Evolutionary conservation across 352 stramenopile genomes (phyloP), one percentile per base, ranked within the genome.

Genomic region (Phytophthora fragariaefolia): DNA sequence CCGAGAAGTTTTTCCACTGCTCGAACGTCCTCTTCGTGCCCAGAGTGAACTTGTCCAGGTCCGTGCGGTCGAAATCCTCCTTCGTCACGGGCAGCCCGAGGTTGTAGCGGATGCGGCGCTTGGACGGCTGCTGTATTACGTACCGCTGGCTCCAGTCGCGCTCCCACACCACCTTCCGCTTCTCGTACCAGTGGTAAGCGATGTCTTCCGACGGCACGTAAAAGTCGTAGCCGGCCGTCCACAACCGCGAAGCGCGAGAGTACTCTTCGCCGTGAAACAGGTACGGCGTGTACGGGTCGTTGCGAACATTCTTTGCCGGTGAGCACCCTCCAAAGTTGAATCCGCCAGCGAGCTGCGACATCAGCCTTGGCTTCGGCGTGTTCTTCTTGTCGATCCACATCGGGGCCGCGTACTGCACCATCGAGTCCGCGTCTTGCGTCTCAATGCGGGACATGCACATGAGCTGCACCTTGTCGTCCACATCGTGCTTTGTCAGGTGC

Each of bases 251-350:
- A 0, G 84, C 85, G 22, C 85, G 81, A n/a, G 85, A 92, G 75
- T 92, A 95, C 63, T 95, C 86, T 51, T 95, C 84, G 34, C 86
- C 86, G 24, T 93, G 84, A 61, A 93, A 95, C 10, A 95, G 70
- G 53, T 85, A 93, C 34, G 82, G 86, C 18, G 86, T 93, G 63
- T 91, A 79, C 36, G 86, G 86, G 65, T 95, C 86, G 57, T 91
- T 92, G 34, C 86, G 86, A 58, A 95, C 80, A 48, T 89, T 78
- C 51, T 86, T 87, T 13, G 74, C 82, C 54, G 90, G 81, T 28
- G 74, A 77, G 68, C 86, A 92, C 48, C 79, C 80, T 54, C 84
- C 84, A 69, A 95, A 95, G 65, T 92, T 93, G 78, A 95, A 95
- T 50, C 86, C 86, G 9, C 81, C 84, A 7, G 85, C 85, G 18